A percentile compares a stretch with the other conserved stretches of the same genome.
These are phyloP conservation scores for Aspergillus haitiensis DNA, from an alignment of 495 filamentous ascomycete genomes.

Conservation along the genomic window DNA sequence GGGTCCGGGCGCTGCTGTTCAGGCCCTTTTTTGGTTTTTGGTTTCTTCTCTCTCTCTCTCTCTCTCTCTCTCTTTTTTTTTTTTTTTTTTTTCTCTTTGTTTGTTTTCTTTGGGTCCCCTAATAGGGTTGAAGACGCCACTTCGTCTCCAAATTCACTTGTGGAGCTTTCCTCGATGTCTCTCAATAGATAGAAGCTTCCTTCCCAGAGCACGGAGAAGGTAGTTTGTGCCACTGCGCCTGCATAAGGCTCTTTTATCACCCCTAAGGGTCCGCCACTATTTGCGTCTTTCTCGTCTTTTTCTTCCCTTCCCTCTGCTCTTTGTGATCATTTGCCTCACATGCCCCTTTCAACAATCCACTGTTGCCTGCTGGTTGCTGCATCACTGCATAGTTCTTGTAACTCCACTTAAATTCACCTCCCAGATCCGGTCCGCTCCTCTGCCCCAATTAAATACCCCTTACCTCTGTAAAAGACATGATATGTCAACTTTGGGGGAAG, in stretches of 20 bases:
- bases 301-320: neutral
- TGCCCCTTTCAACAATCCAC: neutral
- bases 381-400: neutral
- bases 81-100: too few relatives aligned
- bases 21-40: too few relatives aligned
- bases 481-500: conserved; percentile 5
- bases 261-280: neutral
- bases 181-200: too few relatives aligned
- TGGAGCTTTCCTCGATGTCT: too few relatives aligned
- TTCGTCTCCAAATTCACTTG: too few relatives aligned
- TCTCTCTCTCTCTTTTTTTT: too few relatives aligned
- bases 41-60: too few relatives aligned
- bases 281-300: neutral
- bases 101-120: too few relatives aligned
- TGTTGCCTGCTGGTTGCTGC: neutral
- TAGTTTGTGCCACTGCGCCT: conserved; percentile 3
- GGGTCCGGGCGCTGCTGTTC: neutral
- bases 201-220: too few relatives aligned
- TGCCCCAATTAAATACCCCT: neutral
- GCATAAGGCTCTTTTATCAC: neutral
- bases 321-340: neutral
- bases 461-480: conserved; percentile 1
- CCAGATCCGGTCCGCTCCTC: neutral
- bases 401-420: neutral
- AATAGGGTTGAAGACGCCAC: too few relatives aligned